phyloP scores from a whole-genome alignment of 208 protist species.

The Trypanosoma lewisi region DNA sequence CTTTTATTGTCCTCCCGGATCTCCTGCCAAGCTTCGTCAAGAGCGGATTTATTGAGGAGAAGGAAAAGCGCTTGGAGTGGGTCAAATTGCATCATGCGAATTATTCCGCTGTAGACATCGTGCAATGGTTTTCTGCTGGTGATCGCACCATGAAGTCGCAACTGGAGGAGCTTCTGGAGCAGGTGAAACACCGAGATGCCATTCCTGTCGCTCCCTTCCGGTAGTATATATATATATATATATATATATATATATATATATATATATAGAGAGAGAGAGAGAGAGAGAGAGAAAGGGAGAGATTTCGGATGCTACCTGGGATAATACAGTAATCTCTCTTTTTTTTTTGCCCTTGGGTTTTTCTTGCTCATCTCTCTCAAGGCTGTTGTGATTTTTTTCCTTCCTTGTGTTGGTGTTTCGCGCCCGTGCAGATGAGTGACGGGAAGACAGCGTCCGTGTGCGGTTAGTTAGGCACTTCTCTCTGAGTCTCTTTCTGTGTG shows the following conservation, averaged over 20 bases:
- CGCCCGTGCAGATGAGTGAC: not conserved
- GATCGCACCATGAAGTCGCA: slow-evolving; percentile 57
- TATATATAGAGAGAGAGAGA: no score
- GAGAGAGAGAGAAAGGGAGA: no score
- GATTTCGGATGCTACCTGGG: not conserved
- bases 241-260: slow-evolving; percentile 22
- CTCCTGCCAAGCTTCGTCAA: slow-evolving; percentile 68
- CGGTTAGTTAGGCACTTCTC: no score
- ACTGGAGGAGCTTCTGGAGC: slow-evolving; percentile 59
- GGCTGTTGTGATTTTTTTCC: no score
- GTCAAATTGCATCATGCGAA: slow-evolving; percentile 46
- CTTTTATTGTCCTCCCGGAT: slow-evolving; percentile 54
- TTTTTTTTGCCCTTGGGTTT: slow-evolving; percentile 8
- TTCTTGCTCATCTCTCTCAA: not conserved
- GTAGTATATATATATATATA: slow-evolving; percentile 11
- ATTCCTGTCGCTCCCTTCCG: slow-evolving; percentile 63
- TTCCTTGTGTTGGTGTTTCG: slow-evolving; percentile 7
- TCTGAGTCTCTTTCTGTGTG: no score
- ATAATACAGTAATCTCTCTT: not conserved
- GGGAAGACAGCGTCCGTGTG: no score
- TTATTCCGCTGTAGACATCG: slow-evolving; percentile 61
- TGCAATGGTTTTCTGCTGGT: slow-evolving; percentile 58
- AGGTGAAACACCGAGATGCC: slow-evolving; percentile 63
- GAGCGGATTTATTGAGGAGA: slow-evolving; percentile 64
- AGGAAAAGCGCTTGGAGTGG: slow-evolving; percentile 54